Evolutionary conservation across 345 rosid genomes (phyloP).

Genomic region (Populus ilicifolia): DNA sequence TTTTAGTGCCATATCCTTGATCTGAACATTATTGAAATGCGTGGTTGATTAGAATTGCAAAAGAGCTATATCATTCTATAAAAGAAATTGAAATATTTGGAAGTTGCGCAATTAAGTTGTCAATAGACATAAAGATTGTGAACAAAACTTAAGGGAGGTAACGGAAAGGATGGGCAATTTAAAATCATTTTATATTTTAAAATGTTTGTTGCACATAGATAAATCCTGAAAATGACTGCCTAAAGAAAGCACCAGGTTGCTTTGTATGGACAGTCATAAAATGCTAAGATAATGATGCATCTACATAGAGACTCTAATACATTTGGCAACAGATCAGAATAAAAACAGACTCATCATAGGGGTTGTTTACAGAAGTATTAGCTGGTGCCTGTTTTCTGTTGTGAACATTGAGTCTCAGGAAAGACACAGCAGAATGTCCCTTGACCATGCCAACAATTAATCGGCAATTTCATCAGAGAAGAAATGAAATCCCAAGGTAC

Average conservation of each 20-base stretch:
- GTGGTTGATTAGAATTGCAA: neutral
- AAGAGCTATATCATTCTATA: neutral
- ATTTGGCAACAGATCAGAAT: neutral
- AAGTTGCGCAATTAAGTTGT: neutral
- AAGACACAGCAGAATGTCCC: neutral
- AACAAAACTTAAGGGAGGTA: neutral
- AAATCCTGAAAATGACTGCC: neutral
- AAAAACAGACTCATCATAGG: too few relatives aligned
- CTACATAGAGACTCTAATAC: neutral
- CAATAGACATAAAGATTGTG: neutral
- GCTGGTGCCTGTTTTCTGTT: neutral
- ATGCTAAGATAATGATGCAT: neutral
- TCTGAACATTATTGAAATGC: slow-evolving; percentile 42
- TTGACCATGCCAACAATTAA: neutral
- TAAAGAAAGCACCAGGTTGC: neutral
- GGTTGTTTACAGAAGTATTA: neutral
- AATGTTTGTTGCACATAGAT: neutral
- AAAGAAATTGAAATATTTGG: neutral
- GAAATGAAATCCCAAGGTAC: neutral
- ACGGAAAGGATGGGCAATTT: neutral
- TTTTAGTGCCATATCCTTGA: slow-evolving; percentile 88
- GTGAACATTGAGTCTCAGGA: neutral
- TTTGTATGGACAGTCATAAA: neutral
- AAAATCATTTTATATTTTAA: neutral
- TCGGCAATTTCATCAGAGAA: neutral